phyloP scores from a whole-genome alignment of 2,329 filamentous ascomycete genomes.

The Ceratocystis albifundus region DNA sequence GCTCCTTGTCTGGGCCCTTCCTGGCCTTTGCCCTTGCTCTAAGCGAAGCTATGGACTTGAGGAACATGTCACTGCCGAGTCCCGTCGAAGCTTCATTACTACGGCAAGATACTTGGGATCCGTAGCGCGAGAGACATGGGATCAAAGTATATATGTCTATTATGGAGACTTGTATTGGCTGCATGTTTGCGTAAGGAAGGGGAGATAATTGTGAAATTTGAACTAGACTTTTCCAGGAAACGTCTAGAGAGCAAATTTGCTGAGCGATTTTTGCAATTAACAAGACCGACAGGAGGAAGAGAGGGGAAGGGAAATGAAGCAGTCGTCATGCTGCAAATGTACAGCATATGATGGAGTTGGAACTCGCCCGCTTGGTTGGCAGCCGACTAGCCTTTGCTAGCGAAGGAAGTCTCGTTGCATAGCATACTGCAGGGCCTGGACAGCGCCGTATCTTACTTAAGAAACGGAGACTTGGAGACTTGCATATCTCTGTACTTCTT shows the following conservation, averaged over 20 bases:
- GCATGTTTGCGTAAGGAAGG: neutral
- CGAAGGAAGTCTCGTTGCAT: neutral
- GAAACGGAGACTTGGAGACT: too few species aligned
- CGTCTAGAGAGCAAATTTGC: neutral
- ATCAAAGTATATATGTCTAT: slow-evolving; percentile 12
- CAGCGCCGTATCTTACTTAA: too few species aligned
- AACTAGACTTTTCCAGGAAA: neutral
- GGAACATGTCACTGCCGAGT: slow-evolving; percentile 11
- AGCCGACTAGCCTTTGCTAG: neutral
- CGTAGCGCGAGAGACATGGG: slow-evolving; percentile 3
- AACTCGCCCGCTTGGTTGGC: neutral
- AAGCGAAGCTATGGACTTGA: neutral
- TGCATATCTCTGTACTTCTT: too few species aligned
- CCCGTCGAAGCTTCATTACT: slow-evolving; percentile 6
- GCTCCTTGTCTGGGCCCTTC: neutral
- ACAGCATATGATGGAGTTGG: neutral
- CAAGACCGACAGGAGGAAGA: neutral
- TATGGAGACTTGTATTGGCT: slow-evolving; percentile 2
- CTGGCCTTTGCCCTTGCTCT: neutral
- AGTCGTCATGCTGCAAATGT: neutral
- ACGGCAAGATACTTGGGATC: slow-evolving; percentile 9
- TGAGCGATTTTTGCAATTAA: neutral
- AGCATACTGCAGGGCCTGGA: too few species aligned
- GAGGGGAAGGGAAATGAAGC: neutral
- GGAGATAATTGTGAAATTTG: neutral